Base-by-base conservation (phyloP, 192 early-diverging fungal species). In the Physocladia obscura region DNA sequence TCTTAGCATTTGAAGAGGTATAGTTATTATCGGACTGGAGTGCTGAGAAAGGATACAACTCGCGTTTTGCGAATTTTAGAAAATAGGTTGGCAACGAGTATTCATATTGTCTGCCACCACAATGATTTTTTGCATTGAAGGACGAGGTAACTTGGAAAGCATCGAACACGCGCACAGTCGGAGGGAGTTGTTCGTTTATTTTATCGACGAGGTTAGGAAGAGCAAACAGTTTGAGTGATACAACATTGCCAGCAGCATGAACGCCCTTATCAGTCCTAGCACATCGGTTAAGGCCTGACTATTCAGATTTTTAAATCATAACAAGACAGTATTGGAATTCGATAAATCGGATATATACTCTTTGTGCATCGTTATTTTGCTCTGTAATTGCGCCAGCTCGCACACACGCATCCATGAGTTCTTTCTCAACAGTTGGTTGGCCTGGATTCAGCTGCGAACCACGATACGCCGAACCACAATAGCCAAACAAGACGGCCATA, bases 221-320 rank as follows among this genome's bases (percentile, higher is more conserved):
- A 4, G 90, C 75, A 55, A 92, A 89, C 87, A 99, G 88, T 75
- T 99, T 99, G 31, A 92, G 60, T 3, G 94, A 94, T 8, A 94
- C 87, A 2, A 99, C 90, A 57, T 99, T 95, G 13, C 96, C 96
- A 34, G 92, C 93, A 22, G 97, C 95, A 73, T 98, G 96, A 3
- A 99, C 97, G 30, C 97, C 97, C 76, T 98, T 98, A 73, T 99
- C 97, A 0, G 97, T 99, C 34, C 97, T 85, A 8, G 97, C 97
- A 6, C 94, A 89, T 60, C 97, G 82, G 83, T 88, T 88, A 67
- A 97, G 88, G 54, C 88, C 79, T 58, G 94, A 85, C 90, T 93
- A 69, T 24, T n/a, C n/a, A n/a, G n/a, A n/a, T n/a, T n/a, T 70
- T 21, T 26, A 26, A 32, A 50, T 37, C 40, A 8, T 44, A n/a